These are phyloP conservation scores for Mucor irregularis DNA, from an alignment of 371 early-diverging fungal genomes.

Conservation along the genomic window DNA sequence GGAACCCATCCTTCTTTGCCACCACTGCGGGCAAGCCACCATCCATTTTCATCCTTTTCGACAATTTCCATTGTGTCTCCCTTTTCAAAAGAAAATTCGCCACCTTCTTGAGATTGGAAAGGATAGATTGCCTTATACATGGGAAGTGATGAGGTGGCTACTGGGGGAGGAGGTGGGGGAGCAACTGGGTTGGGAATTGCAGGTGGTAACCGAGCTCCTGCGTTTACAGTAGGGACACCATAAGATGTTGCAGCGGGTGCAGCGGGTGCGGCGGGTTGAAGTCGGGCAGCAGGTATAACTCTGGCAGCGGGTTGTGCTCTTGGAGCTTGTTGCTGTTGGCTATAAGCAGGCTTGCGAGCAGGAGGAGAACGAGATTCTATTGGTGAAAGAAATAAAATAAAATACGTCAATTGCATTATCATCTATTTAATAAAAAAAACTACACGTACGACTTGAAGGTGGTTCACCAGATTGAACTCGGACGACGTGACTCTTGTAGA, in stretches of 20 bases:
- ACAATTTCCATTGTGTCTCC: constrained; percentile 74
- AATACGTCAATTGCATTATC: too few species aligned
- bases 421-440: too few species aligned
- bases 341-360: constrained; percentile 49
- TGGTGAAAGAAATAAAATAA: too few species aligned
- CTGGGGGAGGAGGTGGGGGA: constrained; percentile 63
- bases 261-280: neutral
- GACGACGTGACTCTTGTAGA: constrained; percentile 80
- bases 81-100: constrained; percentile 71
- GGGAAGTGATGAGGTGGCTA: constrained; percentile 56
- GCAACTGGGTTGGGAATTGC: constrained; percentile 10
- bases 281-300: constrained; percentile 27
- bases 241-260: too few species aligned
- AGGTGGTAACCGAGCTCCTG: neutral
- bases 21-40: constrained; percentile 81
- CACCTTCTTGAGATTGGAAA: constrained; percentile 63
- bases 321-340: too few species aligned
- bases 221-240: neutral
- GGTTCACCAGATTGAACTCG: constrained; percentile 70
- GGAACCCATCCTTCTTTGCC: constrained; percentile 86
- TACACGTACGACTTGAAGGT: constrained; percentile 66
- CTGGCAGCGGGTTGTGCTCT: constrained; percentile 34
- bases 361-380: constrained; percentile 66
- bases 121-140: constrained; percentile 77
- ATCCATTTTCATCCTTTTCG: constrained; percentile 82